Conservation (phyloP, 2,329 filamentous ascomycete species). For the Coniochaeta prunicola region DNA sequence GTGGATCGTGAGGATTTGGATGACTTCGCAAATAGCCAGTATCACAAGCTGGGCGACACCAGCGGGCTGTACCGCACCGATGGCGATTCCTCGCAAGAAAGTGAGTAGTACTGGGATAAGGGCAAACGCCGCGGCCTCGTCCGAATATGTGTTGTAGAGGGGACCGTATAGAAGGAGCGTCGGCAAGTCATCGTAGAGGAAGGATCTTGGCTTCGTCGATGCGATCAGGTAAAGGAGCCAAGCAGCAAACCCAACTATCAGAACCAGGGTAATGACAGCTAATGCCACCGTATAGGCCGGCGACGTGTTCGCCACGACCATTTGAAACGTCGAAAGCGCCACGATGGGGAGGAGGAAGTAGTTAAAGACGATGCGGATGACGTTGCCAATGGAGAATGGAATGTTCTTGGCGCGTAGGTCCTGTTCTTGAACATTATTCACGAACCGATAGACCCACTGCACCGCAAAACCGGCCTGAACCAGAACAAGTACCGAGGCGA, state of each 20-base stretch:
- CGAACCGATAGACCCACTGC: slow-evolving; percentile 67
- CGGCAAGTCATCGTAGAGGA: slow-evolving; percentile 87
- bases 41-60: slow-evolving; percentile 90
- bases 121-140: slow-evolving; percentile 85
- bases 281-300: slow-evolving; percentile 65
- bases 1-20: slow-evolving; percentile 78
- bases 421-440: slow-evolving; percentile 70
- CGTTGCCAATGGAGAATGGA: slow-evolving; percentile 73
- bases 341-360: slow-evolving; percentile 86
- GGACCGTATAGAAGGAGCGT: slow-evolving; percentile 87
- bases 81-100: slow-evolving; percentile 78
- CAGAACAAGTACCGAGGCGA: slow-evolving; percentile 58
- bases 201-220: slow-evolving; percentile 71
- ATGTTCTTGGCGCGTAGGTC: slow-evolving; percentile 87
- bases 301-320: slow-evolving; percentile 66
- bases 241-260: slow-evolving; percentile 64
- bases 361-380: slow-evolving; percentile 83
- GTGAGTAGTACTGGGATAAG: slow-evolving; percentile 80
- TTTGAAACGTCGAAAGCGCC: slow-evolving; percentile 81
- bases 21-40: slow-evolving; percentile 88
- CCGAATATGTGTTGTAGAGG: slow-evolving; percentile 94
- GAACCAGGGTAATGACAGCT: slow-evolving; percentile 65
- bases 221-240: slow-evolving; percentile 81
- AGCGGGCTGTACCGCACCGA: slow-evolving; percentile 87
- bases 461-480: slow-evolving; percentile 70